Percentiles rank a stretch among this genome's conserved stretches.
These are phyloP conservation scores for Pythium brassicae DNA, from an alignment of 352 stramenopile genomes.

Conservation along the genomic window DNA sequence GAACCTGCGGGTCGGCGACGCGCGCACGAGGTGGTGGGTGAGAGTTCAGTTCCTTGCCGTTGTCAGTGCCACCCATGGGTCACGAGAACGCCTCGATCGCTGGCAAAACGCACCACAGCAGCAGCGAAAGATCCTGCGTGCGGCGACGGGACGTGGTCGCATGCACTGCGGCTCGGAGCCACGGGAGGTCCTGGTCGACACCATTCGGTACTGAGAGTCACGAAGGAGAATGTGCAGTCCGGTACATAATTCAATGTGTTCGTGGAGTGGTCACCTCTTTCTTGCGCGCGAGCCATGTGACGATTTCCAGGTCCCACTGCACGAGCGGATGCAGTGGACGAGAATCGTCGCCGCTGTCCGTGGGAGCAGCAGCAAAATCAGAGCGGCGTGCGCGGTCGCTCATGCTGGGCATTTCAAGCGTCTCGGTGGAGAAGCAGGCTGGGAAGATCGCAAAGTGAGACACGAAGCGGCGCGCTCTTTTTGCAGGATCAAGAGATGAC, in stretches of 20 bases:
- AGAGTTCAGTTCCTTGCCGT: too few relatives aligned
- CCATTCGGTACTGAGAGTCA: neutral
- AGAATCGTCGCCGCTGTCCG: neutral
- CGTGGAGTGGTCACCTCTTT: conserved; percentile 30
- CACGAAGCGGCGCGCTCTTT: neutral
- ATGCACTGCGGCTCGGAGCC: conserved; percentile 35
- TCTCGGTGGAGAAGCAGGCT: neutral
- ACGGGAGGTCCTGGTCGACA: conserved; percentile 16
- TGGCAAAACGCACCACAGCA: conserved; percentile 38
- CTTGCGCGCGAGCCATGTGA: conserved; percentile 30
- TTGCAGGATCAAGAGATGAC: neutral
- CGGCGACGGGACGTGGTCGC: conserved; percentile 48
- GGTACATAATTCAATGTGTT: too few relatives aligned
- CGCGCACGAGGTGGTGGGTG: neutral
- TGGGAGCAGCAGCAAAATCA: neutral
- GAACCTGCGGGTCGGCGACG: conserved; percentile 26
- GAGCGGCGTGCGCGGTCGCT: too few relatives aligned
- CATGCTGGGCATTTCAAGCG: neutral
- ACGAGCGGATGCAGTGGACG: conserved; percentile 36
- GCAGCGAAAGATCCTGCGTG: conserved; percentile 57
- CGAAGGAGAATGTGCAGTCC: neutral
- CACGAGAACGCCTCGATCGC: neutral
- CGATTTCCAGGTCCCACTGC: conserved; percentile 45
- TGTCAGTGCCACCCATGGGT: neutral
- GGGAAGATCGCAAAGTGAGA: neutral